These are phyloP conservation scores for Boletus pseudopeckii DNA, from an alignment of 768 basidiomycete species.

Conservation along the genomic window DNA sequence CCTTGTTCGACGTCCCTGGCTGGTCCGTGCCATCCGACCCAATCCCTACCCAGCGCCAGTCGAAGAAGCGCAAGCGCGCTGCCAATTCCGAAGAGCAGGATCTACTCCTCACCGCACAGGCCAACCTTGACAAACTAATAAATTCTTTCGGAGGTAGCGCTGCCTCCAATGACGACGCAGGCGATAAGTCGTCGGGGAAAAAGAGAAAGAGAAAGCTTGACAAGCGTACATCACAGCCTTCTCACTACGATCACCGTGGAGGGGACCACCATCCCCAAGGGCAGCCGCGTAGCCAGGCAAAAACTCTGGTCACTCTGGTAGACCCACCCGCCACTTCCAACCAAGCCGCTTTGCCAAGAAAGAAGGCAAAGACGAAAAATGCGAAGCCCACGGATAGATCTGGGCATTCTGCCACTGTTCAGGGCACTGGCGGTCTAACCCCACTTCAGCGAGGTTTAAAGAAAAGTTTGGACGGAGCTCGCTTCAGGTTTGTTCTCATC, in stretches of 20 bases:
- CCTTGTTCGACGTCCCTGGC: conserved; percentile 65
- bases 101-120: conserved; percentile 37
- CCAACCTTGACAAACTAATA: conserved; percentile 62
- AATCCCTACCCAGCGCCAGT: conserved; percentile 32
- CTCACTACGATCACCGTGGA: conserved; percentile 5
- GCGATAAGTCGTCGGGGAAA: conserved; percentile 17
- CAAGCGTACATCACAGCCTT: conserved; percentile 2
- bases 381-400: conserved; percentile 20
- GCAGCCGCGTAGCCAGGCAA: conserved; percentile 1
- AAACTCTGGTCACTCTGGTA: conserved; percentile 6
- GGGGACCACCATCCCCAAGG: background rate
- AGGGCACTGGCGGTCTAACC: conserved; percentile 45
- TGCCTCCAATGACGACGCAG: conserved; percentile 34
- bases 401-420: conserved; percentile 11
- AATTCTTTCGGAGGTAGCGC: conserved; percentile 39
- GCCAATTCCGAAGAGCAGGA: conserved; percentile 34
- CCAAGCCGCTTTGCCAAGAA: conserved; percentile 5
- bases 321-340: conserved; percentile 10
- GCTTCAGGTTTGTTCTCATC: conserved; percentile 58
- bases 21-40: conserved; percentile 54
- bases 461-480: conserved; percentile 78
- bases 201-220: conserved; percentile 12
- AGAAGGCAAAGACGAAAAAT: conserved; percentile 20
- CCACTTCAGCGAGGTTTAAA: conserved; percentile 75
- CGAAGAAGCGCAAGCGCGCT: conserved; percentile 55